Evolutionary conservation across 495 filamentous ascomycete species (phyloP).

Genomic region (Clohesyomyces aquaticus): DNA sequence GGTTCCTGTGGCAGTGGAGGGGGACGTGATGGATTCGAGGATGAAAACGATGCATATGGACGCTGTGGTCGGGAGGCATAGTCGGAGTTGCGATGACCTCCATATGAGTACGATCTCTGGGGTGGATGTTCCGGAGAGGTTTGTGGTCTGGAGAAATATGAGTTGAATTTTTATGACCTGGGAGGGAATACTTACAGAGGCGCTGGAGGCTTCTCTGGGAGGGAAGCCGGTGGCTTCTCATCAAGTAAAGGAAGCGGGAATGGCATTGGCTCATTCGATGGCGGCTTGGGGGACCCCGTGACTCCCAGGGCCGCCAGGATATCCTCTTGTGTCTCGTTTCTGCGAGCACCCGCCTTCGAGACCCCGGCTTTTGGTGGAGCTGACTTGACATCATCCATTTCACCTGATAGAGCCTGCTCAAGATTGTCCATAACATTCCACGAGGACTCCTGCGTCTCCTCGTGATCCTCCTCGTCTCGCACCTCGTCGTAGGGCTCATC

Average conservation of each 20-base stretch:
- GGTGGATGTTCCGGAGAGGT: conserved; percentile 12
- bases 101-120: conserved; percentile 33
- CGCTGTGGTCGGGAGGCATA: conserved; percentile 23
- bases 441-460: conserved; percentile 30
- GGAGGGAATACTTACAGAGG: conserved; percentile 18
- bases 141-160: conserved; percentile 9
- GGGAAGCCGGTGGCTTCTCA: conserved; percentile 16
- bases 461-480: conserved; percentile 28
- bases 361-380: neutral
- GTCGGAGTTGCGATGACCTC: conserved; percentile 20
- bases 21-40: conserved; percentile 13
- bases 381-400: conserved; percentile 13
- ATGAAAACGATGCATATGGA: conserved; percentile 33
- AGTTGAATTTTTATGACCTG: neutral
- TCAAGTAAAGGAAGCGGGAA: conserved; percentile 1
- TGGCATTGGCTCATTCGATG: conserved; percentile 30
- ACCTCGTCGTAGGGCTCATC: conserved; percentile 28
- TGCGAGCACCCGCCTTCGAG: conserved; percentile 12
- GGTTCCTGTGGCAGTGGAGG: conserved; percentile 32
- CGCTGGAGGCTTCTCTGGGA: conserved; percentile 27
- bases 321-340: conserved; percentile 45
- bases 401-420: conserved; percentile 40
- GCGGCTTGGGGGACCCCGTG: conserved; percentile 47
- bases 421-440: conserved; percentile 45
- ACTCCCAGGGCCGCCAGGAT: conserved; percentile 47